Percentiles rank a stretch among this genome's conserved stretches.
Evolutionary conservation across 2,329 filamentous ascomycete genomes (phyloP).

Genomic region (Trichoderma pleuroti): DNA sequence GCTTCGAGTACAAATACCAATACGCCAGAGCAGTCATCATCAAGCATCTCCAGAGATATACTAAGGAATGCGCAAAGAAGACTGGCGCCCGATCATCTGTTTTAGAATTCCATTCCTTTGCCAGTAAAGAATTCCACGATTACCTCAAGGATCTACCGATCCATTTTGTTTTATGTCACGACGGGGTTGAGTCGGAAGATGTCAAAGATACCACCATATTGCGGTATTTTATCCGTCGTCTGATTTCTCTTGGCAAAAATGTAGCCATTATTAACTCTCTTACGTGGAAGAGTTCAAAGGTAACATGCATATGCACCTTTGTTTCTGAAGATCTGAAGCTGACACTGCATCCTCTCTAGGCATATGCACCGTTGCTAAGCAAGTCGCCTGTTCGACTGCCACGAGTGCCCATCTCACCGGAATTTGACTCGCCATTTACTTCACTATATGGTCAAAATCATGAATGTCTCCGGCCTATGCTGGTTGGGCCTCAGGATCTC

Average conservation of each 20-base stretch:
- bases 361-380: slow-evolving; percentile 15
- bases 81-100: slow-evolving; percentile 26
- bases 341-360: neutral
- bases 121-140: slow-evolving; percentile 47
- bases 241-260: slow-evolving; percentile 45
- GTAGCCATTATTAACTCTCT: slow-evolving; percentile 13
- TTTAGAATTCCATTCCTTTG: slow-evolving; percentile 44
- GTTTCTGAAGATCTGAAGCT: neutral
- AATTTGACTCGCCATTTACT: neutral
- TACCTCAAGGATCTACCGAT: slow-evolving; percentile 54
- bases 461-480: neutral
- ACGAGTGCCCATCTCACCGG: neutral
- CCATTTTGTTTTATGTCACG: slow-evolving; percentile 67
- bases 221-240: slow-evolving; percentile 49
- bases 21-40: slow-evolving; percentile 62
- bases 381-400: neutral
- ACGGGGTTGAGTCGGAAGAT: slow-evolving; percentile 46
- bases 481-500: neutral
- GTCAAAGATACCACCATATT: slow-evolving; percentile 3
- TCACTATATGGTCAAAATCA: neutral
- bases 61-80: slow-evolving; percentile 23
- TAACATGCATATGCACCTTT: neutral
- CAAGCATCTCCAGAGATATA: slow-evolving; percentile 49
- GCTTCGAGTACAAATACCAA: slow-evolving; percentile 47
- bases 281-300: slow-evolving; percentile 18